These are phyloP conservation scores for Pythium brachiatum DNA, from an alignment of 352 stramenopile genomes.

Conservation along the genomic window DNA sequence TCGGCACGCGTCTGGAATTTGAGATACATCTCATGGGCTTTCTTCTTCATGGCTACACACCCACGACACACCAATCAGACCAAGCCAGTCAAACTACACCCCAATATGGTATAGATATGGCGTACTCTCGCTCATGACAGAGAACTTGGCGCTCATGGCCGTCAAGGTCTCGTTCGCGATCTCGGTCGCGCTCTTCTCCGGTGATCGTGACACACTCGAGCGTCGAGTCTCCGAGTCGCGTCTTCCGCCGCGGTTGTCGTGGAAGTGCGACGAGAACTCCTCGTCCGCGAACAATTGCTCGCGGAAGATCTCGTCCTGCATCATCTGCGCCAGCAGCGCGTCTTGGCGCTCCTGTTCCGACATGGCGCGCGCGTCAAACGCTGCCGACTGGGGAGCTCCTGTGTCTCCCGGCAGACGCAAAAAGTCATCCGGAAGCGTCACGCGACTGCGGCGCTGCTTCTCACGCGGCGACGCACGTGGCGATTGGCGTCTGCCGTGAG, in stretches of 20 bases:
- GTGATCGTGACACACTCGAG: constrained; percentile 22
- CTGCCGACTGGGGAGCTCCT: constrained; percentile 13
- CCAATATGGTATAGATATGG: too few species aligned
- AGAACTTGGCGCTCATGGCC: constrained; percentile 66
- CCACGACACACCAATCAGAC: constrained; percentile 8
- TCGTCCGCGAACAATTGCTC: constrained; percentile 66
- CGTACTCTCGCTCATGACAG: constrained; percentile 62
- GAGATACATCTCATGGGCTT: constrained; percentile 82
- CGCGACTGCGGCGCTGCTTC: constrained; percentile 21
- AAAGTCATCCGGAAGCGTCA: constrained; percentile 69
- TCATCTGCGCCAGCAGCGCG: constrained; percentile 67
- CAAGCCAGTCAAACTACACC: not conserved
- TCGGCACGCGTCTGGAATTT: constrained; percentile 75
- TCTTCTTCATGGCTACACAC: constrained; percentile 64
- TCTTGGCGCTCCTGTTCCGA: constrained; percentile 73
- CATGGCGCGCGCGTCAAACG: constrained; percentile 17
- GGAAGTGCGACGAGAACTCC: constrained; percentile 76
- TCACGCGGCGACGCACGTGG: constrained; percentile 11
- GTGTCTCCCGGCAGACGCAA: constrained; percentile 42
- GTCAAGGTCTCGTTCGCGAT: constrained; percentile 72
- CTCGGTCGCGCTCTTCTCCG: constrained; percentile 67
- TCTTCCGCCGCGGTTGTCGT: constrained; percentile 20
- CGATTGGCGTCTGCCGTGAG: not conserved
- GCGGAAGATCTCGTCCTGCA: constrained; percentile 84
- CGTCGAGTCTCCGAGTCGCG: constrained; percentile 16